Conservation (phyloP, 1,284 basidiomycete genomes). For the Rhodotorula sp. region DNA sequence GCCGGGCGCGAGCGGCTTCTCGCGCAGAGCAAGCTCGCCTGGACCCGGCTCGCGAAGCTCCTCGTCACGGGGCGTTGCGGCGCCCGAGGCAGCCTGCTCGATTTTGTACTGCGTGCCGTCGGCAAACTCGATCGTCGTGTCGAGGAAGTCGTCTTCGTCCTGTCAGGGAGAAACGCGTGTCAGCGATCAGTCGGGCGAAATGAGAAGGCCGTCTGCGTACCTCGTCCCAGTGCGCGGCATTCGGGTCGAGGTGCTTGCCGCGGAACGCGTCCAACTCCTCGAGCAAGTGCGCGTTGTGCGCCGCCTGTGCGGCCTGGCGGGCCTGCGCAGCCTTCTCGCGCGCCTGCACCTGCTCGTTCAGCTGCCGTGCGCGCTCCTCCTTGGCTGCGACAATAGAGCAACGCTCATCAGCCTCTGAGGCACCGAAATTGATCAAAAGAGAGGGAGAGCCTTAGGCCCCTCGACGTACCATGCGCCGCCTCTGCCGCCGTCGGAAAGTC, state of each 20-base stretch:
- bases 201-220: conserved; percentile 57
- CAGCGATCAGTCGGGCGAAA: neutral
- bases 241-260: conserved; percentile 84
- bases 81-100: conserved; percentile 56
- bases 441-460: neutral
- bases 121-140: conserved; percentile 86
- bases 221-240: conserved; percentile 94
- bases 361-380: conserved; percentile 22
- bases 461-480: conserved; percentile 69
- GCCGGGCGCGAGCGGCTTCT: conserved; percentile 36
- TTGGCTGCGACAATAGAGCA: conserved; percentile 23
- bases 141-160: conserved; percentile 87
- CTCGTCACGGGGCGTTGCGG: neutral
- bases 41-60: conserved; percentile 38
- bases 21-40: conserved; percentile 28
- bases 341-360: conserved; percentile 39
- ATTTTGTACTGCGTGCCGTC: conserved; percentile 86
- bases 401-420: neutral
- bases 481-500: conserved; percentile 93
- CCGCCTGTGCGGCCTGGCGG: conserved; percentile 44
- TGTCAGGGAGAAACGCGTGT: conserved; percentile 45
- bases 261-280: conserved; percentile 75
- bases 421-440: neutral
- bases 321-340: conserved; percentile 43
- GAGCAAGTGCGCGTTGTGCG: conserved; percentile 47